These are phyloP conservation scores for Tuber magnatum DNA, from an alignment of 495 filamentous ascomycete genomes.

Conservation along the genomic window DNA sequence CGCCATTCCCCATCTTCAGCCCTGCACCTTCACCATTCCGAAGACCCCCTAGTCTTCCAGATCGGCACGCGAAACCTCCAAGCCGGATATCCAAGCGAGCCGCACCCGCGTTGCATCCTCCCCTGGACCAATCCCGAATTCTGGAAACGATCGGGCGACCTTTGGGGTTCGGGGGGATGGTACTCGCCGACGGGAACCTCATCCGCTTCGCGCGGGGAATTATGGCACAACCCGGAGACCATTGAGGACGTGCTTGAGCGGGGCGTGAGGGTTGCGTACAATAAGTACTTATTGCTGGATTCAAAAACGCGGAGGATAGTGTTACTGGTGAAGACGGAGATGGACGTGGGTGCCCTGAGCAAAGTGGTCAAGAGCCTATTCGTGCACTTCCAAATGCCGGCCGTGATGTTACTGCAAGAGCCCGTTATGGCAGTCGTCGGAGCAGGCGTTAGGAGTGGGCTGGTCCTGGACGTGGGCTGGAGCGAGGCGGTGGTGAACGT, in stretches of 20 bases:
- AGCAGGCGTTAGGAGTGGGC: conserved; percentile 69
- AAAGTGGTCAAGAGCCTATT: conserved; percentile 69
- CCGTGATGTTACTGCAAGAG: conserved; percentile 70
- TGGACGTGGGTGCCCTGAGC: conserved; percentile 73
- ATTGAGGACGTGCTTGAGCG: conserved; percentile 85
- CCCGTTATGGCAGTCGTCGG: conserved; percentile 64
- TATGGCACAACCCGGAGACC: conserved; percentile 77
- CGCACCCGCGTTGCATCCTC: conserved; percentile 61
- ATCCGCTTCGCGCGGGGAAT: conserved; percentile 46
- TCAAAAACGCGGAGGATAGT: conserved; percentile 63
- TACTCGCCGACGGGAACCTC: background rate
- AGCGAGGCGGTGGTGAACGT: conserved; percentile 71
- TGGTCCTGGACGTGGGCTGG: conserved; percentile 90
- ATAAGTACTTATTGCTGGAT: conserved; percentile 74
- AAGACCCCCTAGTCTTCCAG: conserved; percentile 76
- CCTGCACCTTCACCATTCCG: conserved; percentile 67
- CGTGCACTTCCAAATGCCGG: conserved; percentile 67
- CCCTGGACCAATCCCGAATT: conserved; percentile 59
- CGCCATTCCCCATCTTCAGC: conserved; percentile 64
- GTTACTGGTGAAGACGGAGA: conserved; percentile 64
- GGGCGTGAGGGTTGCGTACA: conserved; percentile 73
- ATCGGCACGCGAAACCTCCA: conserved; percentile 71
- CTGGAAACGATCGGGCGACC: conserved; percentile 71
- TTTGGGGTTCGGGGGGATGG: conserved; percentile 6
- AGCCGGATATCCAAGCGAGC: conserved; percentile 78